These are phyloP conservation scores for Apiotrichum sp. DNA, from an alignment of 1,284 basidiomycete genomes.

Conservation along the genomic window DNA sequence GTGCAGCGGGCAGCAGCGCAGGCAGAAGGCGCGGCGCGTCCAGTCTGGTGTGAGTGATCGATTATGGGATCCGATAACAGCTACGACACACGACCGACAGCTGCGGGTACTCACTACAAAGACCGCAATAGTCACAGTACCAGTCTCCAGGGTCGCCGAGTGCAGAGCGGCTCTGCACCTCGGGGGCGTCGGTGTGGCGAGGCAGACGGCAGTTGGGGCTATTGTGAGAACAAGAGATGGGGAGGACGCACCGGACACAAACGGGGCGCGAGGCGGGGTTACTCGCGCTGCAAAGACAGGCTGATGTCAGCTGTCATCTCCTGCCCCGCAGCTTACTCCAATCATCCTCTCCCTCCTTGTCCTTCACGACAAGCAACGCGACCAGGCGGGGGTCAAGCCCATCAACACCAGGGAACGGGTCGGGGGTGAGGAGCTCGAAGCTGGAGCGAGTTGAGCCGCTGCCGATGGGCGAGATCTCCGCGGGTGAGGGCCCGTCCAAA, in stretches of 20 bases:
- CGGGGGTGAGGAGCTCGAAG: neutral
- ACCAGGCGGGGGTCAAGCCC: neutral
- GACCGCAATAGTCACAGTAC: conserved; percentile 14
- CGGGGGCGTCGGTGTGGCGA: neutral
- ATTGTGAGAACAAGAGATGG: neutral
- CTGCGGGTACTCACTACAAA: conserved; percentile 9
- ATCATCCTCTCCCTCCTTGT: conserved; percentile 1
- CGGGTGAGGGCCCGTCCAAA: no score
- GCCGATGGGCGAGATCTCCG: neutral
- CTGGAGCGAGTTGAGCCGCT: no score
- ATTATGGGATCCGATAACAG: no score
- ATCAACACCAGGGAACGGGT: neutral
- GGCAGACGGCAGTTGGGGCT: neutral
- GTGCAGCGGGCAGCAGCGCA: conserved; percentile 16
- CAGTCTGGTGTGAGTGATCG: conserved; percentile 9
- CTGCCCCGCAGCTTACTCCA: conserved; percentile 6
- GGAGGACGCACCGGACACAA: conserved; percentile 3
- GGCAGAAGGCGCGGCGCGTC: conserved; percentile 10
- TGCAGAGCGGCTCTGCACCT: conserved; percentile 1
- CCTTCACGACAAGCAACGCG: neutral
- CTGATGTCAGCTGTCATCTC: conserved; percentile 9
- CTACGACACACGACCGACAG: no score
- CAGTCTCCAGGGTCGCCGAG: conserved; percentile 16
- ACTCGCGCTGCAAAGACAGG: conserved; percentile 4
- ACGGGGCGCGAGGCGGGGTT: neutral